These are phyloP conservation scores for Aspergillus glaucus DNA, from an alignment of 2,329 filamentous ascomycete species.

Conservation along the genomic window DNA sequence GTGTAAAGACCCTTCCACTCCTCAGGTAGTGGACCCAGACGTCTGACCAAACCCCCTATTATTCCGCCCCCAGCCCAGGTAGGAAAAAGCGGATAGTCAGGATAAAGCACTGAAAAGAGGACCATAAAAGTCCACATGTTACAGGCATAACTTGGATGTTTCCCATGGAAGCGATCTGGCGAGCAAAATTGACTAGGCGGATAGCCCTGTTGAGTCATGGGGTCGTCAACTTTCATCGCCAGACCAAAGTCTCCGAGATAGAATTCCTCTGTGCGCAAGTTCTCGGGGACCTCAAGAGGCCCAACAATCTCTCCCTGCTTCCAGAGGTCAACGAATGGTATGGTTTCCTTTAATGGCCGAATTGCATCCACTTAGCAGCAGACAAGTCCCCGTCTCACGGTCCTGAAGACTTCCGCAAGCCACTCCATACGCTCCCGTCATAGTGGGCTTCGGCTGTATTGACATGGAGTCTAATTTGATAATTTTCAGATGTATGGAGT, in stretches of 20 bases:
- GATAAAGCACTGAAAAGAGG: slow-evolving; percentile 21
- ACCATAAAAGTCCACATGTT: slow-evolving; percentile 29
- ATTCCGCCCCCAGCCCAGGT: slow-evolving; percentile 10
- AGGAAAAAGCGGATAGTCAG: slow-evolving; percentile 14
- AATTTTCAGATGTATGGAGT: too few relatives aligned
- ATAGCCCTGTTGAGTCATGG: slow-evolving; percentile 4
- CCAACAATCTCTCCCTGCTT: slow-evolving; percentile 20
- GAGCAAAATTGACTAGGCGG: slow-evolving; percentile 19
- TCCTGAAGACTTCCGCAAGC: too few relatives aligned
- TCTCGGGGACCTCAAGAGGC: slow-evolving; percentile 13
- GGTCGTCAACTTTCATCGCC: slow-evolving; percentile 16
- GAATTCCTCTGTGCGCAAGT: slow-evolving; percentile 18
- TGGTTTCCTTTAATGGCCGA: slow-evolving; percentile 18
- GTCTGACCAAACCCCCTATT: slow-evolving; percentile 13
- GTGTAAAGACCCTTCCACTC: slow-evolving; percentile 17
- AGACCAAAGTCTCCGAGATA: slow-evolving; percentile 26
- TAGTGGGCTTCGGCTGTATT: too few relatives aligned
- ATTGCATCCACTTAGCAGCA: slow-evolving; percentile 3
- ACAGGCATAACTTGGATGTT: slow-evolving; percentile 19
- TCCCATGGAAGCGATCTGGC: slow-evolving; percentile 20
- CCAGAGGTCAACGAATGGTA: slow-evolving; percentile 18
- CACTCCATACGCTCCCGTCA: too few relatives aligned
- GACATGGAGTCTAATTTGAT: too few relatives aligned
- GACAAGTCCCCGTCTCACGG: too few relatives aligned
- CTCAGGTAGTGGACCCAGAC: slow-evolving; percentile 21